These are phyloP conservation scores for Sabuloglossum arenarium DNA, from an alignment of 495 filamentous ascomycete genomes.

Conservation along the genomic window DNA sequence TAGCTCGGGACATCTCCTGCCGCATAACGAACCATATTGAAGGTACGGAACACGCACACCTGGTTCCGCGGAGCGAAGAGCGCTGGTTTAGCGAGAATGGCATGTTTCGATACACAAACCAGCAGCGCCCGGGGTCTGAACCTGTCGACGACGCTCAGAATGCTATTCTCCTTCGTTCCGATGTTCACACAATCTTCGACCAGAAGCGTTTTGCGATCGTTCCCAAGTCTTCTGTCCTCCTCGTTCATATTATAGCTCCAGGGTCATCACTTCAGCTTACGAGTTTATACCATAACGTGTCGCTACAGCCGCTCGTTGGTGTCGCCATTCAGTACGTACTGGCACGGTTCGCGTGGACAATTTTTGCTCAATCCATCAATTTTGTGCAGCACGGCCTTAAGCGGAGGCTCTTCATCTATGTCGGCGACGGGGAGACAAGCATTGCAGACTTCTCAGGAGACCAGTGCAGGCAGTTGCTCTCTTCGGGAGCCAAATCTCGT, in stretches of 20 bases:
- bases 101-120: conserved; percentile 4
- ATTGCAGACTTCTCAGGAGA: not conserved
- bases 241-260: conserved; percentile 4
- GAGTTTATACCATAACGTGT: conserved; percentile 6
- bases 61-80: conserved; percentile 3
- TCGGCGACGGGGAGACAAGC: not conserved
- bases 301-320: conserved; percentile 6
- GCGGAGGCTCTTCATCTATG: conserved; percentile 5
- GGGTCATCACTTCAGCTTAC: conserved; percentile 4
- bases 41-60: conserved; percentile 3
- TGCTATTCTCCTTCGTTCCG: conserved; percentile 4
- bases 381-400: conserved; percentile 4
- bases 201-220: not conserved
- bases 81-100: conserved; percentile 3
- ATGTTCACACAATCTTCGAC: conserved; percentile 4
- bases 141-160: conserved; percentile 2
- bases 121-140: not conserved
- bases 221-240: conserved; percentile 5
- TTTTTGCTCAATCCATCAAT: conserved; percentile 5
- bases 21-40: conserved; percentile 4
- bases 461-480: not conserved
- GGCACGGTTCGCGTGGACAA: conserved; percentile 6
- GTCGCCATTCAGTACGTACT: conserved; percentile 6
- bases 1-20: conserved; percentile 3
- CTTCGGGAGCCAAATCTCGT: not conserved